Evolutionary conservation across 2,329 filamentous ascomycete genomes (phyloP), one percentile per base, ranked within the genome.

Genomic region (Huntiella bhutanensis): DNA sequence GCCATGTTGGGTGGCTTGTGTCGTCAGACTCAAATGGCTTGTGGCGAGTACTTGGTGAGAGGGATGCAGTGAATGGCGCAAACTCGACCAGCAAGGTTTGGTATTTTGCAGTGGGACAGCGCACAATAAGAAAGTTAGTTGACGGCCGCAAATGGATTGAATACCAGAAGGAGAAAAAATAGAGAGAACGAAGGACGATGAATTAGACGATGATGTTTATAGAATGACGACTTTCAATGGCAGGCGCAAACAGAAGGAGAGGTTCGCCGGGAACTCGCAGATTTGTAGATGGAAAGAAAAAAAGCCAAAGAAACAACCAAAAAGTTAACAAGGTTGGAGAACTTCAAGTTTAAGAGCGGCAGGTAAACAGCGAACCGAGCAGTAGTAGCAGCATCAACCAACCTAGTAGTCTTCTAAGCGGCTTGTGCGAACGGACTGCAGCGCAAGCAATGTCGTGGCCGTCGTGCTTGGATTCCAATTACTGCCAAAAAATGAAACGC

Each of bases 1-100:
- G 43, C 46, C 48, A 49, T 49, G 22, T 28, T 28, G 22, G 8
- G 22, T 28, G 22, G 22, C 22, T 28, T 41, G 12, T 41, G 40
- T 13, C n/a, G 16, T 13, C 28, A 33, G 28, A 16, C 17, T 41
- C 28, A 32, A 15, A 15, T 7, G 28, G 22, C 12, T 32, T 15
- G n/a, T 32, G 33, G 17, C 34, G 28, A 8, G 35, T n/a, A 8
- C 15, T 17, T 11, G 22, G 16, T 5, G 12, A 28, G 22, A 28
- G 5, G 22, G 22, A 33, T 8, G n/a, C n/a, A 15, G 13, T 41
- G 13, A 8, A 12, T 41, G 13, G 16, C 10, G 39, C 28, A 12
- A 13, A 37, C 19, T 33, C 19, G 43, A 45, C 35, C 35, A 37
- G 35, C 22, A 33, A 38, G 19, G 17, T 8, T 19, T 6, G 39